Evolutionary conservation across 768 basidiomycete species (phyloP).

Genomic region (Rhizopogon vesiculosus): DNA sequence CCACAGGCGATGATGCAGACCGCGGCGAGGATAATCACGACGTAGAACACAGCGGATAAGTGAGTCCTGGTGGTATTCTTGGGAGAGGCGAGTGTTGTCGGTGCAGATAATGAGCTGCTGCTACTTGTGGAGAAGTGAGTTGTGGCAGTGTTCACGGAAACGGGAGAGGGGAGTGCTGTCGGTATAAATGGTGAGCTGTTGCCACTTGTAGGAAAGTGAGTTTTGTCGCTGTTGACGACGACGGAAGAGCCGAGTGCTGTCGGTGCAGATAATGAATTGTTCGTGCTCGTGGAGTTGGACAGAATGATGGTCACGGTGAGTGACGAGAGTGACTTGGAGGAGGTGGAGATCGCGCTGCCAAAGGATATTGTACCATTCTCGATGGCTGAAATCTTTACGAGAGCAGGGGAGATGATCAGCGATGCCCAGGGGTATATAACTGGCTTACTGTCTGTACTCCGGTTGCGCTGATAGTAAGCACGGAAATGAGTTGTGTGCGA

Average conservation of each 20-base stretch:
- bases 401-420: not conserved
- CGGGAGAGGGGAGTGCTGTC: too few relatives aligned
- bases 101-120: not conserved
- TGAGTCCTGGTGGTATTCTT: constrained; percentile 14
- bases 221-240: too few relatives aligned
- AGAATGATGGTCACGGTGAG: not conserved
- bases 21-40: constrained; percentile 44
- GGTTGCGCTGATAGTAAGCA: not conserved
- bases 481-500: not conserved
- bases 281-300: not conserved
- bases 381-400: constrained; percentile 7
- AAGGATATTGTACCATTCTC: constrained; percentile 1
- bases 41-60: constrained; percentile 38
- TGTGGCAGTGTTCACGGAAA: too few relatives aligned
- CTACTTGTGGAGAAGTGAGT: not conserved
- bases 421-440: not conserved
- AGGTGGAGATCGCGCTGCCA: not conserved
- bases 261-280: too few relatives aligned
- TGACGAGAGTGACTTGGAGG: not conserved
- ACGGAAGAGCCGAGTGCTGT: too few relatives aligned
- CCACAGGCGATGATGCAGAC: constrained; percentile 42
- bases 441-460: not conserved
- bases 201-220: too few relatives aligned
- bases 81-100: constrained; percentile 13
- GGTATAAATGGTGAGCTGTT: too few relatives aligned